Evolutionary conservation across 441 rosid species (phyloP), one percentile per base, ranked within the genome.

Genomic region (Gossypium lobatum): DNA sequence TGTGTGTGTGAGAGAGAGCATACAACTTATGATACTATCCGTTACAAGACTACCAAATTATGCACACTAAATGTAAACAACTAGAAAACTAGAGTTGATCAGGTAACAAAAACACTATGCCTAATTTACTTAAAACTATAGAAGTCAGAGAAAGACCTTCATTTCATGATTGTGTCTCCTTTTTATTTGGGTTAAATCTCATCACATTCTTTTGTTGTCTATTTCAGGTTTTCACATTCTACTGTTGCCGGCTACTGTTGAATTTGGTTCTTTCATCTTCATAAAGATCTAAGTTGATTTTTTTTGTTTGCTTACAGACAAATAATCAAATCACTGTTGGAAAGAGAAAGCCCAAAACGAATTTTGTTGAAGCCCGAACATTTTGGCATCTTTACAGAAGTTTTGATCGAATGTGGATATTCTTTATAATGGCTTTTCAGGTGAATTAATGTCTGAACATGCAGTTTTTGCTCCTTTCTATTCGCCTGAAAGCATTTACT

Each of bases 351-450:
- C 94, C 99, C 54, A 95, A 95, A 83, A 91, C 98, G 67, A 93
- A 95, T 83, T 95, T 95, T 91, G 99, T 95, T 75, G 99, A 95
- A 89, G 93, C 88, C 76, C 96, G 97, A 71, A 95, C 99, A 3
- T 95, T 95, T 86, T 90, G 88, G 89, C 93, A 95, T 82, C 90
- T 95, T n/a, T 95, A 79, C 76, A 86, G 99, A 81, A 93, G 95
- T 83, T 95, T 95, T 71, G 99, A 95, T 75, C 89, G 99, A 34
- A 87, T 91, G 98, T 95, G 99, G 99, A 90, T 73, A 73, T 73
- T 73, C 50, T 62, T 73, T 50, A 11, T 73, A 46, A 73, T 73
- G 70, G 76, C 76, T 73, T 73, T 73, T 73, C 76, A 73, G 76
- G 76, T 73, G 61, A 65, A 42, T 74, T 70, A 67, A 58, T 55